phyloP scores from a whole-genome alignment of 1,139 yeast genomes.

The Pneumocystis carinii region DNA sequence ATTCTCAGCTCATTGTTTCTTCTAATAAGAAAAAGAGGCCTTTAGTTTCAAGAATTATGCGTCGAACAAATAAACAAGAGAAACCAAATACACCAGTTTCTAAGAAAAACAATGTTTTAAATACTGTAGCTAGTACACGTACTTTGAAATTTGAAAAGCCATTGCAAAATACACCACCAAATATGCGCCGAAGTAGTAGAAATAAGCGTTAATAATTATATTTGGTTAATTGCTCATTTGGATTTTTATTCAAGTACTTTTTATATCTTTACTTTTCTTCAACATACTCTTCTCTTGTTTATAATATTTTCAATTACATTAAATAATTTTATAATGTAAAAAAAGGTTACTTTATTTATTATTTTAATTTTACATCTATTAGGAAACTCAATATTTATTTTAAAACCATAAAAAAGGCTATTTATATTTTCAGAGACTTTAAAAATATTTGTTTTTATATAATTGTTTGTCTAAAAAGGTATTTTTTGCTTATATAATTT shows the following conservation, averaged over 20 bases:
- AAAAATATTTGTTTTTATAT: too few relatives aligned
- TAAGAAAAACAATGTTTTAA: background rate
- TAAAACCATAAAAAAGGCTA: too few relatives aligned
- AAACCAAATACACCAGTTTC: background rate
- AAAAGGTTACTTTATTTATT: too few relatives aligned
- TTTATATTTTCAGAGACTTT: too few relatives aligned
- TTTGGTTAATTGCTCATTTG: background rate
- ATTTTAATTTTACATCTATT: too few relatives aligned
- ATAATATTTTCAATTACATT: too few relatives aligned
- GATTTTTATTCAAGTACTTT: background rate
- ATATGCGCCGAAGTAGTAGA: background rate
- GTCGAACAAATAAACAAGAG: background rate
- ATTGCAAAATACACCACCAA: background rate
- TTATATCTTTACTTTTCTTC: too few relatives aligned
- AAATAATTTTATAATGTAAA: too few relatives aligned
- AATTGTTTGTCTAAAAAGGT: too few relatives aligned
- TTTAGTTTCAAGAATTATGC: background rate
- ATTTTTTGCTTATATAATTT: too few relatives aligned
- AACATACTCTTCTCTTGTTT: too few relatives aligned
- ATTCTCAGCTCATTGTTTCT: background rate
- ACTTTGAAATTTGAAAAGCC: background rate
- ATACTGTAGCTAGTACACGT: background rate
- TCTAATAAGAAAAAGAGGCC: background rate
- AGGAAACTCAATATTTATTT: too few relatives aligned
- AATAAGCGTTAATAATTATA: background rate